phyloP scores from a whole-genome alignment of 768 basidiomycete genomes.

The Lactarius pseudohatsudake region DNA sequence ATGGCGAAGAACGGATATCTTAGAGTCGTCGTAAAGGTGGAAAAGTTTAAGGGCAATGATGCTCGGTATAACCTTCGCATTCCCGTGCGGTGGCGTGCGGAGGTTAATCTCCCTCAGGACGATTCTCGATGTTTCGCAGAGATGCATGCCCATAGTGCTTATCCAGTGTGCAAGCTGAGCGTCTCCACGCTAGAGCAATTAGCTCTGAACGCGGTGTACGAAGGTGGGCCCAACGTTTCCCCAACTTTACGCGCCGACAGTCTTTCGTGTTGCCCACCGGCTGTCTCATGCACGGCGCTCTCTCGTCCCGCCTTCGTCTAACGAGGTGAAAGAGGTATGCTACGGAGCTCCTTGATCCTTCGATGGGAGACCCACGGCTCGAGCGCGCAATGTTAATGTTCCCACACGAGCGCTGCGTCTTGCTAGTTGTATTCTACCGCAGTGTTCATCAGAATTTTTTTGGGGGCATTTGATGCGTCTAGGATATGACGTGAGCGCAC shows the following conservation, averaged over 20 bases:
- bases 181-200: conserved; percentile 63
- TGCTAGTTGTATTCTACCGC: not conserved
- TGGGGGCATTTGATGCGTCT: conserved; percentile 71
- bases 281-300: conserved; percentile 51
- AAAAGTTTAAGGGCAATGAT: conserved; percentile 54
- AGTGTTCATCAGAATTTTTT: conserved; percentile 85
- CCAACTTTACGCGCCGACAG: not conserved
- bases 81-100: not conserved
- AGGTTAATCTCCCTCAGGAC: not conserved
- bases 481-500: conserved; percentile 58
- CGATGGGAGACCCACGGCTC: conserved; percentile 70
- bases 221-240: conserved; percentile 46
- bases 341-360: not conserved
- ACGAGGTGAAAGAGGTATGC: not conserved
- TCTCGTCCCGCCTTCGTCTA: conserved; percentile 42
- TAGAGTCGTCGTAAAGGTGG: conserved; percentile 82
- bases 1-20: conserved; percentile 34
- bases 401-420: conserved; percentile 61
- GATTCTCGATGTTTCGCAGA: conserved; percentile 89
- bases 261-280: conserved; percentile 48
- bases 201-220: conserved; percentile 61
- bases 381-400: conserved; percentile 79
- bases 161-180: conserved; percentile 60
- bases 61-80: conserved; percentile 47
- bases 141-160: conserved; percentile 65